These are phyloP conservation scores for Botrytis cinerea DNA, from an alignment of 2,329 filamentous ascomycete species.

Conservation along the genomic window DNA sequence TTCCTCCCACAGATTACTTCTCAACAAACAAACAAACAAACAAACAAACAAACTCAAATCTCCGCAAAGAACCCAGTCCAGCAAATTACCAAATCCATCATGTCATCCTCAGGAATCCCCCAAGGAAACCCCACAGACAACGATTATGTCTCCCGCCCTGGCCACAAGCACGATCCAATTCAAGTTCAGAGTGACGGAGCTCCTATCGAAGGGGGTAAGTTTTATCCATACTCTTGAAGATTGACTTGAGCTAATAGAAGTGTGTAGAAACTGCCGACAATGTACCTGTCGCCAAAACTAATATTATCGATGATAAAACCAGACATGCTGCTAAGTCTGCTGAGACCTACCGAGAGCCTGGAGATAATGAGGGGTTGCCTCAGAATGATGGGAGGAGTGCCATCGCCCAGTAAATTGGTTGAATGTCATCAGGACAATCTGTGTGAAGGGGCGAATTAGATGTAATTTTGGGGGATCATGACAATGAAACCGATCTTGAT, in stretches of 20 bases:
- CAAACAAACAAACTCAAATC: background rate
- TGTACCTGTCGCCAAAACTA: slow-evolving; percentile 12
- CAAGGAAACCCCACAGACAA: slow-evolving; percentile 18
- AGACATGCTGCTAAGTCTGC: slow-evolving; percentile 21
- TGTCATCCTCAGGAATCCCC: background rate
- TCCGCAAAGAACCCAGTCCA: background rate
- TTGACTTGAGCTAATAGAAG: background rate
- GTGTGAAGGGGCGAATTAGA: background rate
- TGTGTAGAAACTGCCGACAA: slow-evolving; percentile 14
- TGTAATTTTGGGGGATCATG: background rate
- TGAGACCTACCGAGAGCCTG: slow-evolving; percentile 35
- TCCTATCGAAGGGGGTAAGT: slow-evolving; percentile 7
- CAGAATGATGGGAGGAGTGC: slow-evolving; percentile 27
- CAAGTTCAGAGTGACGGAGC: slow-evolving; percentile 18
- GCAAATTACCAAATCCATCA: background rate
- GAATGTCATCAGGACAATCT: background rate
- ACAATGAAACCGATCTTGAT: background rate
- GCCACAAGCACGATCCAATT: slow-evolving; percentile 3
- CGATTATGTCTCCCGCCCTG: slow-evolving; percentile 13
- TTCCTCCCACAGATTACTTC: too few species aligned
- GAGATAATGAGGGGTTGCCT: slow-evolving; percentile 37
- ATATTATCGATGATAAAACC: slow-evolving; percentile 2
- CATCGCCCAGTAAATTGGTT: slow-evolving; percentile 4
- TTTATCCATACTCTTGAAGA: background rate
- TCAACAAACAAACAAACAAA: background rate